Conservation (phyloP, 345 rosid genomes). For the Eucalyptus sp. region DNA sequence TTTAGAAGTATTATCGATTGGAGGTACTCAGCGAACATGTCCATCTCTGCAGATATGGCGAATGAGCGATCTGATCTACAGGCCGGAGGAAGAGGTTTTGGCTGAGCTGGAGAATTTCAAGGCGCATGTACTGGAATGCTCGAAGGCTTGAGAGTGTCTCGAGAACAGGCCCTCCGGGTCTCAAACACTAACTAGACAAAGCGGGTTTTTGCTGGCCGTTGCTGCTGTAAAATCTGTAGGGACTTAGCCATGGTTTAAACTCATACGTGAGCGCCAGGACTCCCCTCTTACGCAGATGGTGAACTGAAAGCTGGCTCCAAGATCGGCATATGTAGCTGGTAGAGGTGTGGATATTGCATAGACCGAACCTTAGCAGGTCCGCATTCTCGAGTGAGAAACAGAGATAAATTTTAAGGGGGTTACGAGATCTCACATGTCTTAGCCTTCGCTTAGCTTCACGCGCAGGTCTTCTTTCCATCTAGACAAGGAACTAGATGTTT, state of each 20-base stretch:
- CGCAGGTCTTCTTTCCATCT: neutral
- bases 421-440: neutral
- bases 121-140: conserved; percentile 54
- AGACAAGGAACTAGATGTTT: neutral
- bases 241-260: neutral
- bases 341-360: neutral
- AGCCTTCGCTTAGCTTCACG: neutral
- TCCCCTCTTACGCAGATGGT: neutral
- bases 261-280: neutral
- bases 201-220: neutral
- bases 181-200: neutral
- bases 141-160: conserved; percentile 34
- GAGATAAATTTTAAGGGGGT: neutral
- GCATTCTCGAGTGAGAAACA: neutral
- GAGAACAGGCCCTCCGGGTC: neutral
- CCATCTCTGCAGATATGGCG: conserved; percentile 65
- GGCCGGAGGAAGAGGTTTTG: conserved; percentile 89
- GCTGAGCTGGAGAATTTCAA: conserved; percentile 82
- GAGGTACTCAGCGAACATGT: neutral
- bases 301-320: neutral
- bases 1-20: neutral
- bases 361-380: neutral
- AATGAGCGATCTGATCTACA: conserved; percentile 74
- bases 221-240: neutral
- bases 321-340: neutral